Conservation (phyloP, 495 filamentous ascomycete species). For the Tuber melanosporum region DNA sequence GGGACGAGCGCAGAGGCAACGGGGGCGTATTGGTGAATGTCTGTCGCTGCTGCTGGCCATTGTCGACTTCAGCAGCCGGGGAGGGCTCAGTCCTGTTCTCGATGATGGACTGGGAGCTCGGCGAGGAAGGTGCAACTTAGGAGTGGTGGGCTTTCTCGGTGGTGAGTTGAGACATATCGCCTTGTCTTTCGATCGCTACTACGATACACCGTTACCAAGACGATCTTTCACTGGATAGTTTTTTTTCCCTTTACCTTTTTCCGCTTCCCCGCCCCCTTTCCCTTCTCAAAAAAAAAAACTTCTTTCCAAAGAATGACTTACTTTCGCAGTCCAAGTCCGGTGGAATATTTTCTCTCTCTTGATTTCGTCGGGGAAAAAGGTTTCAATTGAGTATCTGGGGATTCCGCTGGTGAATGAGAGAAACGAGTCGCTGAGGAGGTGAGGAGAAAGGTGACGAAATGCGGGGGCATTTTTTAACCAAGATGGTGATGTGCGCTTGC, state of each 20-base stretch:
- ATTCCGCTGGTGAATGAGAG: neutral
- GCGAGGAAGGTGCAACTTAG: slow-evolving; percentile 28
- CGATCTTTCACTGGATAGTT: neutral
- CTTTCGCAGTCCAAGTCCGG: neutral
- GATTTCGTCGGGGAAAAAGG: neutral
- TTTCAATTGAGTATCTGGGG: neutral
- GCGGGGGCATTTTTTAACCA: neutral
- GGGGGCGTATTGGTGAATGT: slow-evolving; percentile 9
- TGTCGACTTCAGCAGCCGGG: slow-evolving; percentile 8
- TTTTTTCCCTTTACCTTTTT: neutral
- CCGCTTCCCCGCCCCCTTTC: neutral
- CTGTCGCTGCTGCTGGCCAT: slow-evolving; percentile 7
- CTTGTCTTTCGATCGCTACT: neutral
- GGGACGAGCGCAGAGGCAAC: slow-evolving; percentile 32
- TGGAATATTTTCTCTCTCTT: neutral
- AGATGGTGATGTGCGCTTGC: neutral
- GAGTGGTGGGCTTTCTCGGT: slow-evolving; percentile 24
- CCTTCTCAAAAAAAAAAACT: neutral
- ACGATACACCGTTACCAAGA: neutral
- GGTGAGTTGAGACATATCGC: slow-evolving; percentile 32
- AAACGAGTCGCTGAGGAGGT: neutral
- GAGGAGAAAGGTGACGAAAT: neutral
- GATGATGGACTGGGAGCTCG: slow-evolving; percentile 34
- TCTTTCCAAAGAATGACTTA: neutral
- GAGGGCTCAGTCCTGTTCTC: slow-evolving; percentile 14